These are phyloP conservation scores for Rhodotorula diobovata DNA, from an alignment of 768 basidiomycete genomes.

Conservation along the genomic window DNA sequence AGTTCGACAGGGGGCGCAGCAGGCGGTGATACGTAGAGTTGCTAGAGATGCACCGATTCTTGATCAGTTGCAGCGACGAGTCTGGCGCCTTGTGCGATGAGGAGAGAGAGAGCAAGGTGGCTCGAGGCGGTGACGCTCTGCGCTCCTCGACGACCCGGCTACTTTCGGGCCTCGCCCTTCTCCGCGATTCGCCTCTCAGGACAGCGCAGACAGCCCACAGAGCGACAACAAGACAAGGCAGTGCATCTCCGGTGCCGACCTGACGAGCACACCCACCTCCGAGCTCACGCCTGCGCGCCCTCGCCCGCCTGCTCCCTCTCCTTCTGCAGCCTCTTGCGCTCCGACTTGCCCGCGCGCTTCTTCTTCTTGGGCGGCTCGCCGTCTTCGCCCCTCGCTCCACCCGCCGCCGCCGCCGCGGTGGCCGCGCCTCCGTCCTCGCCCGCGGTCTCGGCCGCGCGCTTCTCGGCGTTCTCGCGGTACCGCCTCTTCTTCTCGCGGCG, in stretches of 20 bases:
- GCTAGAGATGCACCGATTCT: too few relatives aligned
- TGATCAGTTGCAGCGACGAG: too few relatives aligned
- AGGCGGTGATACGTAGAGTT: too few relatives aligned
- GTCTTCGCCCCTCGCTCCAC: background rate
- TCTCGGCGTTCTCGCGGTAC: slow-evolving; percentile 13
- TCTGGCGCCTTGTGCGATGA: too few relatives aligned
- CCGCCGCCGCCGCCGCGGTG: slow-evolving; percentile 1
- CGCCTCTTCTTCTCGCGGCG: slow-evolving; percentile 40
- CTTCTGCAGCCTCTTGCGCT: slow-evolving; percentile 31
- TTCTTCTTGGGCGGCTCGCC: slow-evolving; percentile 21
- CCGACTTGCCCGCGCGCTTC: slow-evolving; percentile 38
- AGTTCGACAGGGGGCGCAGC: too few relatives aligned
- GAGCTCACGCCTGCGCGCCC: slow-evolving; percentile 8
- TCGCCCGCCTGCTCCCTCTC: slow-evolving; percentile 3
- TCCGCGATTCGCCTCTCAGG: too few relatives aligned
- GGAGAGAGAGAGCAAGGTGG: too few relatives aligned
- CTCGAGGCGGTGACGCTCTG: too few relatives aligned
- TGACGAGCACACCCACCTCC: background rate
- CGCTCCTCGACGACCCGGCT: too few relatives aligned
- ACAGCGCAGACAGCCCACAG: too few relatives aligned
- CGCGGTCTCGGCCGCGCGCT: slow-evolving; percentile 11
- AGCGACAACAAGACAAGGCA: background rate
- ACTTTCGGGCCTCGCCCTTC: too few relatives aligned
- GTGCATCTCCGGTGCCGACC: background rate
- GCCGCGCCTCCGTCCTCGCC: background rate